phyloP scores from a whole-genome alignment of 169 alveolate species.

The Plasmodium gonderi region DNA sequence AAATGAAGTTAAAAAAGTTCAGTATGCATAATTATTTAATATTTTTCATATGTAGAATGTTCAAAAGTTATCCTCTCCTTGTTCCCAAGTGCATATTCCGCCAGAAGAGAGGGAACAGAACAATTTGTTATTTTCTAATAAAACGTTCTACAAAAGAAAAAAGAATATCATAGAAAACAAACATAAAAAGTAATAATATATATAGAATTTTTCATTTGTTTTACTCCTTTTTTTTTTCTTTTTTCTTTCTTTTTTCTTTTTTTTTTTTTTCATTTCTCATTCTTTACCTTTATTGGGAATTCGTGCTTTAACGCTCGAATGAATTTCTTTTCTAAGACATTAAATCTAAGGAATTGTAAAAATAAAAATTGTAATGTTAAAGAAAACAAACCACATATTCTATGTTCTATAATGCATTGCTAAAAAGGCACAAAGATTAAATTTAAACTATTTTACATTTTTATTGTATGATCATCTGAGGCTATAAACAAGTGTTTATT shows the following conservation, averaged over 20 bases:
- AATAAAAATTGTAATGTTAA: constrained; percentile 2
- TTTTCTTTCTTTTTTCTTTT: constrained; percentile 1
- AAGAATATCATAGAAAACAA: not conserved
- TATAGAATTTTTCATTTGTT: not conserved
- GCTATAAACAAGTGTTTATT: constrained; percentile 73
- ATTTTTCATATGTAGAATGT: not conserved
- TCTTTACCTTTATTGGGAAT: constrained; percentile 66
- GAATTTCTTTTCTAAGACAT: constrained; percentile 55
- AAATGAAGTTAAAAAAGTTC: not conserved
- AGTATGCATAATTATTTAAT: not conserved
- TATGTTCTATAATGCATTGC: not conserved
- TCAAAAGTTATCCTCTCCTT: not conserved
- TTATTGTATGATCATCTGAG: constrained; percentile 67
- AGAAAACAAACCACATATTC: not conserved
- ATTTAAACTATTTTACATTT: constrained; percentile 46
- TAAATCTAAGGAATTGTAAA: constrained; percentile 30
- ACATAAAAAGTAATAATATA: not conserved
- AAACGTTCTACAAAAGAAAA: constrained; percentile 38
- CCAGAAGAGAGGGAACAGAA: constrained; percentile 51
- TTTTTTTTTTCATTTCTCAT: not conserved
- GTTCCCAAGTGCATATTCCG: constrained; percentile 43
- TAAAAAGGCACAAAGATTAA: constrained; percentile 16
- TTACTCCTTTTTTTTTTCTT: not conserved
- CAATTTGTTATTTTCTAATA: constrained; percentile 42
- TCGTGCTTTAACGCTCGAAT: constrained; percentile 66